Evolutionary conservation across 176 grass and related monocot genomes (phyloP).

Genomic region (Oryza punctata): DNA sequence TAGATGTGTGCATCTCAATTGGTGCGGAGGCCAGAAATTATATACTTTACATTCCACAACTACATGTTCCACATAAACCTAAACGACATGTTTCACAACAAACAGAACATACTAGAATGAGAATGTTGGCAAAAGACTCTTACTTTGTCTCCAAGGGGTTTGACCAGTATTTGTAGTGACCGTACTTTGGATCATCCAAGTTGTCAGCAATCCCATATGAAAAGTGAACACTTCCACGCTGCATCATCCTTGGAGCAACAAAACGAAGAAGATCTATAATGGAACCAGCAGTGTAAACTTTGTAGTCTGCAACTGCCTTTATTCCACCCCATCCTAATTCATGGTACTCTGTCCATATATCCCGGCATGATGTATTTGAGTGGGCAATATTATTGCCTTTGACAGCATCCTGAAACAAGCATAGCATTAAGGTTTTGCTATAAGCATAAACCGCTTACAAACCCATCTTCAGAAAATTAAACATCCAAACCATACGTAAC

Average conservation of each 20-base stretch:
- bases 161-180: slow-evolving; percentile 97
- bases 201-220: slow-evolving; percentile 95
- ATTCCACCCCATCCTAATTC: slow-evolving; percentile 91
- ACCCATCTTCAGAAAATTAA: slow-evolving; percentile 21
- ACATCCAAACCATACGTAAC: background rate
- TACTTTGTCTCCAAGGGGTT: slow-evolving; percentile 99
- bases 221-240: slow-evolving; percentile 89
- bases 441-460: background rate
- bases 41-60: background rate
- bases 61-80: background rate
- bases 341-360: slow-evolving; percentile 97
- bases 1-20: background rate
- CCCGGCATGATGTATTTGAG: slow-evolving; percentile 80
- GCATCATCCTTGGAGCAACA: slow-evolving; percentile 99
- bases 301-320: slow-evolving; percentile 92
- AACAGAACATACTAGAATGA: slow-evolving; percentile 4
- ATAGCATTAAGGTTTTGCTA: background rate
- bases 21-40: background rate
- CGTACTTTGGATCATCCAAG: slow-evolving; percentile 84
- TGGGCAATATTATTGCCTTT: slow-evolving; percentile 76
- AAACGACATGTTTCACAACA: background rate
- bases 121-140: slow-evolving; percentile 20
- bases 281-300: slow-evolving; percentile 75
- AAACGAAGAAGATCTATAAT: slow-evolving; percentile 85
- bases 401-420: slow-evolving; percentile 70